phyloP scores from a whole-genome alignment of 2,329 filamentous ascomycete species.

The Botrytis deweyae region DNA sequence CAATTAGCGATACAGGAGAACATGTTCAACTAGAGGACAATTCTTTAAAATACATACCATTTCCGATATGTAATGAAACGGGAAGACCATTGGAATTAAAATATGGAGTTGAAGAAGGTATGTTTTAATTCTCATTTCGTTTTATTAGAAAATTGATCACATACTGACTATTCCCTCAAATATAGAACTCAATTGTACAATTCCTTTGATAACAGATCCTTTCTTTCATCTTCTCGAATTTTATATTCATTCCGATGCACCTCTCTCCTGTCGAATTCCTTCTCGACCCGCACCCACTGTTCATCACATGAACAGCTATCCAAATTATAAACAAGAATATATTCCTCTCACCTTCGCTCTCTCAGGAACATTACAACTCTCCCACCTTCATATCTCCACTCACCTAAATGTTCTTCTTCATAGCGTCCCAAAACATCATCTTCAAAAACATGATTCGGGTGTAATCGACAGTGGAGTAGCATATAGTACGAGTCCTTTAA shows the following conservation, averaged over 20 bases:
- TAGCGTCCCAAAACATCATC: constrained; percentile 57
- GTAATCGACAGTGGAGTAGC: constrained; percentile 85
- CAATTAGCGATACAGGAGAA: constrained; percentile 75
- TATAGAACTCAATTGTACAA: constrained; percentile 78
- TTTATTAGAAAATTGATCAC: neutral
- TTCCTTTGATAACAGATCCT: constrained; percentile 71
- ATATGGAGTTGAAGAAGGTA: constrained; percentile 69
- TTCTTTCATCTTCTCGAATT: constrained; percentile 93
- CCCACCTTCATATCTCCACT: constrained; percentile 87
- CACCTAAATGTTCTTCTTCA: constrained; percentile 88
- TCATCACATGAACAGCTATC: constrained; percentile 43
- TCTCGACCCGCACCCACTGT: constrained; percentile 64
- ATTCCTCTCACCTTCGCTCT: constrained; percentile 87
- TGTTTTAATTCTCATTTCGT: neutral
- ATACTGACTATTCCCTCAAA: neutral
- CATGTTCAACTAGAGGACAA: constrained; percentile 80
- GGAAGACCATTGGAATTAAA: constrained; percentile 75
- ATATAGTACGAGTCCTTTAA: constrained; percentile 63
- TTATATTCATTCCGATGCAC: constrained; percentile 96
- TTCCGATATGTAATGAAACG: constrained; percentile 88
- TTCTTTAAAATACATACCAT: constrained; percentile 88
- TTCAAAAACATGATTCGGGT: constrained; percentile 65
- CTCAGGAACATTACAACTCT: constrained; percentile 82
- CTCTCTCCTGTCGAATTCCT: constrained; percentile 85
- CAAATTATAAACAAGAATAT: constrained; percentile 52